phyloP scores from a whole-genome alignment of 1,284 basidiomycete species.

The Laetiporus sulphureus region DNA sequence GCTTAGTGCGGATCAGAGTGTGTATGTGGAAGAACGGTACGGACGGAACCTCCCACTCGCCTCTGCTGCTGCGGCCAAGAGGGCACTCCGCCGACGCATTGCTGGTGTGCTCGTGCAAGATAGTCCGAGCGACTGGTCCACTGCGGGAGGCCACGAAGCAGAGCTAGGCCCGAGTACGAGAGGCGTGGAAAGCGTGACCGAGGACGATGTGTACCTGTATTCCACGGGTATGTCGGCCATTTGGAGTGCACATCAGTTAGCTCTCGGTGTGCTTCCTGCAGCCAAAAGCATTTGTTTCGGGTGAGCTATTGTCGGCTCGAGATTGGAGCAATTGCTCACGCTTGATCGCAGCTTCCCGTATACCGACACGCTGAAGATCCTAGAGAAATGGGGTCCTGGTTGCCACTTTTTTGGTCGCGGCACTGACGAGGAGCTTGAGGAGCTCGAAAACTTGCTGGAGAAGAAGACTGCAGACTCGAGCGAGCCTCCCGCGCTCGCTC shows the following conservation, averaged over 20 bases:
- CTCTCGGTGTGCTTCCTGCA: constrained; percentile 40
- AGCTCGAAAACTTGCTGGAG: constrained; percentile 61
- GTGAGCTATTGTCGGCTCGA: constrained; percentile 35
- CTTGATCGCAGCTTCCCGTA: constrained; percentile 82
- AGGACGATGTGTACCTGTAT: constrained; percentile 86
- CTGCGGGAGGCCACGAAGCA: constrained; percentile 40
- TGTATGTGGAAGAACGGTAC: constrained; percentile 90
- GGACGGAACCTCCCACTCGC: constrained; percentile 85
- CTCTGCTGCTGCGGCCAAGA: constrained; percentile 75
- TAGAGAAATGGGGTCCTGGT: constrained; percentile 97
- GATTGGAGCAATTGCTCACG: neutral
- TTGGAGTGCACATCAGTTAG: constrained; percentile 82
- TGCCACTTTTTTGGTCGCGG: constrained; percentile 89
- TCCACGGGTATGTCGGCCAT: constrained; percentile 92
- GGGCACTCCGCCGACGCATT: constrained; percentile 81
- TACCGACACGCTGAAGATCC: constrained; percentile 93
- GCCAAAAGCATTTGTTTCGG: constrained; percentile 93
- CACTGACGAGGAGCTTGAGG: constrained; percentile 68
- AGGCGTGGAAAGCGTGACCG: constrained; percentile 58
- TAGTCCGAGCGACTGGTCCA: constrained; percentile 32
- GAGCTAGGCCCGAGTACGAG: constrained; percentile 52
- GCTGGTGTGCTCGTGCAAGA: constrained; percentile 80
- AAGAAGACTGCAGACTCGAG: constrained; percentile 36
- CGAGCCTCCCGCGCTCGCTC: constrained; percentile 48
- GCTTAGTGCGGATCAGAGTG: constrained; percentile 43